A percentile compares a stretch with the other conserved stretches of the same genome.
Evolutionary conservation across 441 rosid genomes (phyloP).

Genomic region (Gossypium schwendimanii): DNA sequence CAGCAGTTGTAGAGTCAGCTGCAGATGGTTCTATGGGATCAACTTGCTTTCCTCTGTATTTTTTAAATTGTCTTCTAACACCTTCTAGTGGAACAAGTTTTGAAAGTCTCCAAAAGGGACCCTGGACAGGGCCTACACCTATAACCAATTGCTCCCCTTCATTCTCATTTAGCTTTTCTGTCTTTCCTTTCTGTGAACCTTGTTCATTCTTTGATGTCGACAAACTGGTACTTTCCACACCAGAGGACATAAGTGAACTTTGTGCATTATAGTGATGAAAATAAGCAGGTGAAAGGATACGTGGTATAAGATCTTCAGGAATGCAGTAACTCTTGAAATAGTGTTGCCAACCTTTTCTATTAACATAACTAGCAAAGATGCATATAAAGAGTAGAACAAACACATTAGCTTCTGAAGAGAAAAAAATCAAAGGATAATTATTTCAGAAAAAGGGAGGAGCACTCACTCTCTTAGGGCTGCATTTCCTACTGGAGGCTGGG

Average conservation of each 20-base stretch:
- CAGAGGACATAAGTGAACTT: slow-evolving; percentile 40
- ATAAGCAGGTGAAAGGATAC: slow-evolving; percentile 91
- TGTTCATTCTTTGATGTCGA: slow-evolving; percentile 32
- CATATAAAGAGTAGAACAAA: background rate
- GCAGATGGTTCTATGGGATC: slow-evolving; percentile 36
- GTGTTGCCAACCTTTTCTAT: slow-evolving; percentile 87
- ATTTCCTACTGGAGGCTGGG: slow-evolving; percentile 95
- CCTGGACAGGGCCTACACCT: slow-evolving; percentile 93
- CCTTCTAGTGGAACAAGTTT: slow-evolving; percentile 82
- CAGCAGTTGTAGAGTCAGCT: slow-evolving; percentile 31
- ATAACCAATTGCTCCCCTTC: slow-evolving; percentile 75
- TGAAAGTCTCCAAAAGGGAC: slow-evolving; percentile 90
- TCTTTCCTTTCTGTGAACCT: slow-evolving; percentile 35
- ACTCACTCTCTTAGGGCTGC: slow-evolving; percentile 94
- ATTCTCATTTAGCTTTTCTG: slow-evolving; percentile 42
- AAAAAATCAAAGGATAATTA: background rate
- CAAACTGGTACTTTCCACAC: slow-evolving; percentile 24
- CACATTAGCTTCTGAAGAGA: slow-evolving; percentile 6
- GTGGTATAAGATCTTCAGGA: slow-evolving; percentile 95
- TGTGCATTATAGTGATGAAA: slow-evolving; percentile 92
- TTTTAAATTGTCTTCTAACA: slow-evolving; percentile 53
- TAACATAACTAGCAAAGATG: slow-evolving; percentile 61
- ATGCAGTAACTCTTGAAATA: slow-evolving; percentile 93
- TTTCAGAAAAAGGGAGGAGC: slow-evolving; percentile 5
- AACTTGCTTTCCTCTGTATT: slow-evolving; percentile 48